phyloP scores from a whole-genome alignment of 495 filamentous ascomycete genomes.

The Usnea hakonensis region DNA sequence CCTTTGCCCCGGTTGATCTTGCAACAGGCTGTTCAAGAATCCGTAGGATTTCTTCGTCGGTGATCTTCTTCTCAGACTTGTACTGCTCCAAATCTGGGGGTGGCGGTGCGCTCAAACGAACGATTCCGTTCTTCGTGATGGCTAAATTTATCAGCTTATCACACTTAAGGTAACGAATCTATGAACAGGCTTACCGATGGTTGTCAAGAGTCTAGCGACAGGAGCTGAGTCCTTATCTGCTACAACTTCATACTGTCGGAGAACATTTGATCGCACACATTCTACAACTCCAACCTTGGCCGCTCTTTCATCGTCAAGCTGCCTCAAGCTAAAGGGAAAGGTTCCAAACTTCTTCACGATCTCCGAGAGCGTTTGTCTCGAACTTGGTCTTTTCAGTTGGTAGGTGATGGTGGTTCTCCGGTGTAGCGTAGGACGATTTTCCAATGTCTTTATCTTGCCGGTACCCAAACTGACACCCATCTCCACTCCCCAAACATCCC shows the following conservation, averaged over 20 bases:
- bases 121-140: constrained; percentile 95
- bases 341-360: constrained; percentile 92
- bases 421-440: constrained; percentile 83
- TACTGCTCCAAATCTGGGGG: constrained; percentile 64
- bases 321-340: constrained; percentile 95
- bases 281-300: constrained; percentile 95
- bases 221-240: constrained; percentile 81
- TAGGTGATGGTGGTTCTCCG: constrained; percentile 87
- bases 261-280: constrained; percentile 81
- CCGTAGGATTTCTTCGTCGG: constrained; percentile 87
- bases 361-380: constrained; percentile 82
- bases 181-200: constrained; percentile 61
- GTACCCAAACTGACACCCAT: constrained; percentile 82
- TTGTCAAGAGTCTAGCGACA: constrained; percentile 80
- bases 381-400: constrained; percentile 83
- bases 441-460: constrained; percentile 87
- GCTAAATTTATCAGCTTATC: constrained; percentile 44
- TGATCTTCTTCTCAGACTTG: constrained; percentile 96
- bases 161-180: constrained; percentile 14
- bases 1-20: constrained; percentile 64
- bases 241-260: constrained; percentile 91
- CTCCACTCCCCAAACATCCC: constrained; percentile 97
- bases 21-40: constrained; percentile 81
- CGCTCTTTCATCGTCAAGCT: constrained; percentile 91
- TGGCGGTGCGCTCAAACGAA: constrained; percentile 69